phyloP scores from a whole-genome alignment of 2,329 filamentous ascomycete genomes.

The Daldinia sp. region DNA sequence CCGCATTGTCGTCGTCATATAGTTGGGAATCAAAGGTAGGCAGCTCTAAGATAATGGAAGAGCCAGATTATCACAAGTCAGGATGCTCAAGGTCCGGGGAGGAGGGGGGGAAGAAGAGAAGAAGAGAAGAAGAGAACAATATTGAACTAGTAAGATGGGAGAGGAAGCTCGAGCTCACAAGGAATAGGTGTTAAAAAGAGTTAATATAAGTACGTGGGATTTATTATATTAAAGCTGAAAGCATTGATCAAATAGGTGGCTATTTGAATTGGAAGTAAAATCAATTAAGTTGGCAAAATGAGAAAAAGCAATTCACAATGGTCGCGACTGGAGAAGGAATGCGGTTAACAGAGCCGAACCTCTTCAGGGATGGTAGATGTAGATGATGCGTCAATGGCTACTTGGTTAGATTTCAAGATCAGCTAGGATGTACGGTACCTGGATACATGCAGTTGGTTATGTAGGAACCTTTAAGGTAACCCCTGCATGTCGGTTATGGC shows the following conservation, averaged over 20 bases:
- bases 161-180: conserved; percentile 13
- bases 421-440: conserved; percentile 3
- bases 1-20: conserved; percentile 46
- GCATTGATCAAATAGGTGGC: not conserved
- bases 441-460: not conserved
- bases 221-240: conserved; percentile 7
- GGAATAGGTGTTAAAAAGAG: conserved; percentile 7
- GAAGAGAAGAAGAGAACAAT: conserved; percentile 5
- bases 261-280: conserved; percentile 1
- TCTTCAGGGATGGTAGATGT: conserved; percentile 11
- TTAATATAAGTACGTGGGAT: conserved; percentile 8
- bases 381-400: conserved; percentile 36
- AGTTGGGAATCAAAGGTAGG: conserved; percentile 6
- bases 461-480: no score
- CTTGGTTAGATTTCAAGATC: conserved; percentile 22
- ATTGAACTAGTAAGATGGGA: conserved; percentile 15
- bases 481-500: conserved; percentile 33
- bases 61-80: conserved; percentile 9
- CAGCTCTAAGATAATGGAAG: conserved; percentile 16
- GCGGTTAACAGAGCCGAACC: conserved; percentile 23
- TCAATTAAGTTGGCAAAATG: conserved; percentile 13
- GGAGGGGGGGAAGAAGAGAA: not conserved
- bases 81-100: conserved; percentile 13
- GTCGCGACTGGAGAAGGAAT: conserved; percentile 26
- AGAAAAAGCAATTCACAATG: conserved; percentile 18